A percentile compares a stretch with the other conserved stretches of the same genome.
Conservation (phyloP, 208 protist genomes). For the Crithidia fasciculata region DNA sequence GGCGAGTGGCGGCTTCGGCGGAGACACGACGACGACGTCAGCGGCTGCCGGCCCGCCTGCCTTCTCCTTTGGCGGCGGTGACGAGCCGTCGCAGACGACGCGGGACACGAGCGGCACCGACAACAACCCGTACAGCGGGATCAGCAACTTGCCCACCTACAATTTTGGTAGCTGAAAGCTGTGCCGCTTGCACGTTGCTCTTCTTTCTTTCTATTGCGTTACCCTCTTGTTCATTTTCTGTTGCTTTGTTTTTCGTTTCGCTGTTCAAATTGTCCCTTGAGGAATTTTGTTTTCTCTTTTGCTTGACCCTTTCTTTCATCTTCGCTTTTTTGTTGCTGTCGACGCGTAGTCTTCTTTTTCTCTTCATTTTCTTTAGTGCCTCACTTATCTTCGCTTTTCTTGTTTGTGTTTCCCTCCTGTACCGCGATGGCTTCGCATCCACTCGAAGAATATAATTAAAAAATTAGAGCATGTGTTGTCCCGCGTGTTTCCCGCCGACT, state of each 20-base stretch:
- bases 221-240: no score
- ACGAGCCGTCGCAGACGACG: conserved; percentile 8
- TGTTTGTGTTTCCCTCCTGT: no score
- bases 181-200: background rate
- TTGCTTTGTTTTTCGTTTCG: no score
- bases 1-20: conserved; percentile 20
- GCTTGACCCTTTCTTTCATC: background rate
- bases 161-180: conserved; percentile 62
- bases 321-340: conserved; percentile 7
- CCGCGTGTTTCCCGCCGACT: no score
- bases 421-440: no score
- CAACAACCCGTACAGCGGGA: conserved; percentile 31
- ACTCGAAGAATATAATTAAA: no score
- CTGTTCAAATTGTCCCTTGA: no score
- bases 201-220: conserved; percentile 4
- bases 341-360: background rate
- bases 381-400: background rate
- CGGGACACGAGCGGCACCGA: background rate
- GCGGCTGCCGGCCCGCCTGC: background rate
- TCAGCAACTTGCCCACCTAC: conserved; percentile 58
- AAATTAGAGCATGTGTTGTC: no score
- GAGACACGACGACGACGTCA: conserved; percentile 5
- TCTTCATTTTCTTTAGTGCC: conserved; percentile 5
- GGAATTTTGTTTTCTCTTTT: background rate
- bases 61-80: conserved; percentile 16